Percentiles rank a stretch among this genome's conserved stretches.
Evolutionary conservation across 495 filamentous ascomycete genomes (phyloP).

Genomic region (Aspergillus leporis): DNA sequence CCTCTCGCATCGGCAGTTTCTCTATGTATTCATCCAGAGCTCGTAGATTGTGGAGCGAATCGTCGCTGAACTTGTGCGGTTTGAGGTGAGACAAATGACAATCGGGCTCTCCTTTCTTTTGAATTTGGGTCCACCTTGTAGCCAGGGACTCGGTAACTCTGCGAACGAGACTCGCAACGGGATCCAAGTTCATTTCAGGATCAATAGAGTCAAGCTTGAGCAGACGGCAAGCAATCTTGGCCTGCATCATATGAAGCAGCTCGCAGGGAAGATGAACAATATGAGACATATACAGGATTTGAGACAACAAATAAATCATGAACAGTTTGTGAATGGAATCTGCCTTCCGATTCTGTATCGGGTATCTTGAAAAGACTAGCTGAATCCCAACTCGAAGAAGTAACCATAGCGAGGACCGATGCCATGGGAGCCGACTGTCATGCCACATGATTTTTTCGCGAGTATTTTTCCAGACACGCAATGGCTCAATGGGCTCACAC

Average conservation of each 20-base stretch:
- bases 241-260: slow-evolving; percentile 42
- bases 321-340: slow-evolving; percentile 53
- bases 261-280: slow-evolving; percentile 25
- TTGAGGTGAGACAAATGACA: not conserved
- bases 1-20: not conserved
- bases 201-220: slow-evolving; percentile 37
- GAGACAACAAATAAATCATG: slow-evolving; percentile 51
- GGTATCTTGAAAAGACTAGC: slow-evolving; percentile 10
- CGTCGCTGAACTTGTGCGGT: not conserved
- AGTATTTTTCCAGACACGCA: slow-evolving; percentile 55
- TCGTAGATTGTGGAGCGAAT: not conserved
- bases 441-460: slow-evolving; percentile 61
- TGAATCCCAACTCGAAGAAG: slow-evolving; percentile 59
- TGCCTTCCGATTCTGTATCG: not conserved
- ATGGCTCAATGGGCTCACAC: slow-evolving; percentile 20
- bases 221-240: slow-evolving; percentile 51
- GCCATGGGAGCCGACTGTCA: slow-evolving; percentile 47
- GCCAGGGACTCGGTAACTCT: not conserved
- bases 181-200: not conserved
- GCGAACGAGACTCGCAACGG: not conserved
- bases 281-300: slow-evolving; percentile 34
- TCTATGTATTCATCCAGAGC: not conserved
- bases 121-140: not conserved
- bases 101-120: not conserved
- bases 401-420: slow-evolving; percentile 59